A percentile compares a stretch with the other conserved stretches of the same genome.
Conservation (phyloP, 108 stramenopile genomes). For the Nitzschia sp. region DNA sequence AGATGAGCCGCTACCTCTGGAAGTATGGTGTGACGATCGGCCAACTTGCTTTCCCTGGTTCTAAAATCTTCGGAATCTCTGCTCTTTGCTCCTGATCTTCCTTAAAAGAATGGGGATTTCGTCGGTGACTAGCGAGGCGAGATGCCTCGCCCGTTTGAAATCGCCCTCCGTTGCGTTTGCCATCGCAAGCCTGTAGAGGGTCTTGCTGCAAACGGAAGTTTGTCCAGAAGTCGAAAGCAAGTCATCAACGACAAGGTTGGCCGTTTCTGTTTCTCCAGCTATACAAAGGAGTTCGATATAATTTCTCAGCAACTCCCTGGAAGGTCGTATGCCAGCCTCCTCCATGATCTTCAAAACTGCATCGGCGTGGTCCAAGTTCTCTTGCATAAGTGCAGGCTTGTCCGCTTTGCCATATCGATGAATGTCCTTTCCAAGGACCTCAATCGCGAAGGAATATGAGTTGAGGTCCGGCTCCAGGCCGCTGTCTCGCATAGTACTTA, state of each 20-base stretch:
- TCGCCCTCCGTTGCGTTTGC: conserved; percentile 34
- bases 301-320: conserved; percentile 39
- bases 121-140: conserved; percentile 25
- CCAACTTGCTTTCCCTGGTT: too few relatives aligned
- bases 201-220: conserved; percentile 32
- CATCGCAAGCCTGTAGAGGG: conserved; percentile 30
- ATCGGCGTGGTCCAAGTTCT: conserved; percentile 31
- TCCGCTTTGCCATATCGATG: background rate
- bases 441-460: conserved; percentile 70
- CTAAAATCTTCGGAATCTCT: conserved; percentile 14
- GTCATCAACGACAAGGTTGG: conserved; percentile 33
- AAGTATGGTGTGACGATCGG: too few relatives aligned
- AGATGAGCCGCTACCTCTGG: too few relatives aligned
- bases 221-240: background rate
- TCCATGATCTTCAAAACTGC: conserved; percentile 56
- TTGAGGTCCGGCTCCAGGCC: conserved; percentile 54
- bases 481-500: conserved; percentile 21
- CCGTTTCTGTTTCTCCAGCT: conserved; percentile 37
- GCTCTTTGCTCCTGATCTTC: conserved; percentile 30
- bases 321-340: conserved; percentile 44
- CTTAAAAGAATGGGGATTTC: conserved; percentile 23
- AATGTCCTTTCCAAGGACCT: conserved; percentile 50
- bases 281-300: conserved; percentile 47
- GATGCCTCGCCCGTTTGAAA: conserved; percentile 27
- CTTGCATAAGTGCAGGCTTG: conserved; percentile 4